These are phyloP conservation scores for Leccinum disarticulatum DNA, from an alignment of 768 basidiomycete species.

Conservation along the genomic window DNA sequence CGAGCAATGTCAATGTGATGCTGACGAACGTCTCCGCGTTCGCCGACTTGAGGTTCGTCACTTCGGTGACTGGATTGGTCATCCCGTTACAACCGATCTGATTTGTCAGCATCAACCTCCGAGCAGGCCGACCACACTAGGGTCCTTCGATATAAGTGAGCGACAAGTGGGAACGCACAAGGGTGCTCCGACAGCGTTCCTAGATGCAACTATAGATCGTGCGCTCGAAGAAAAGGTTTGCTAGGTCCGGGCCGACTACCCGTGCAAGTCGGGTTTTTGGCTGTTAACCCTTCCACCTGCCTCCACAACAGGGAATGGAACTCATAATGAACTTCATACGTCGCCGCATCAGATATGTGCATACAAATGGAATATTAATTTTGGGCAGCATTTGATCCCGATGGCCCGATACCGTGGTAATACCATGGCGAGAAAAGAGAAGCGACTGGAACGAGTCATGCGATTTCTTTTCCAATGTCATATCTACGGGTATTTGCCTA, in stretches of 20 bases:
- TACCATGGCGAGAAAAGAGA: background rate
- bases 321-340: background rate
- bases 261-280: background rate
- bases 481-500: slow-evolving; percentile 7
- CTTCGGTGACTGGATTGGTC: slow-evolving; percentile 20
- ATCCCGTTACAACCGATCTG: background rate
- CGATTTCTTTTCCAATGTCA: slow-evolving; percentile 6
- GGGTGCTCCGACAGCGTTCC: background rate
- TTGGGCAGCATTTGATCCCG: background rate
- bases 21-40: background rate
- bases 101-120: slow-evolving; percentile 10
- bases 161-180: background rate
- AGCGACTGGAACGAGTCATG: background rate
- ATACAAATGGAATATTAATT: background rate
- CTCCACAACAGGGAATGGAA: background rate
- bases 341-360: background rate
- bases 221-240: background rate
- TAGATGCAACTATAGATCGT: background rate
- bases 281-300: background rate
- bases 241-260: background rate
- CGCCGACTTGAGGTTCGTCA: background rate
- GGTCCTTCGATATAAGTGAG: background rate
- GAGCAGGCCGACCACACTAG: no score
- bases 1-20: background rate
- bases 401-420: background rate